These are phyloP conservation scores for Paecilomyces fulvus DNA, from an alignment of 2,329 filamentous ascomycete genomes.

Conservation along the genomic window DNA sequence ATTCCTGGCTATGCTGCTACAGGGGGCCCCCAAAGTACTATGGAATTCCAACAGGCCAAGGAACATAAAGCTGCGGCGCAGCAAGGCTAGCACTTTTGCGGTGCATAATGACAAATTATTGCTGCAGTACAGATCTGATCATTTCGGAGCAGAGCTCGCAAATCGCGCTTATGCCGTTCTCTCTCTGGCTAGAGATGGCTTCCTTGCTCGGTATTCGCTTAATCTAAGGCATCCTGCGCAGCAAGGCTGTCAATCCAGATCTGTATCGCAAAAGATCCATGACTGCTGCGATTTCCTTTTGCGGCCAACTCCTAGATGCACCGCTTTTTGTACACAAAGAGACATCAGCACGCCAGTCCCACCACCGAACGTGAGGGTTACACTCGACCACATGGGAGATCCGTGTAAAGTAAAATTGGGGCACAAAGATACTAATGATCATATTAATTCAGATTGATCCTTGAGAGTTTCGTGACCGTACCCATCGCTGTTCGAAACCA, in stretches of 20 bases:
- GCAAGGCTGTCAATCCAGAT: neutral
- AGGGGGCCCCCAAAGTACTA: neutral
- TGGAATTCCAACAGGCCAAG: neutral
- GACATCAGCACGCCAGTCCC: neutral
- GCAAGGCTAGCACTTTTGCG: neutral
- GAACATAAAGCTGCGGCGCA: neutral
- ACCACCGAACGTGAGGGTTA: neutral
- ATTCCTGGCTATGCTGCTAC: neutral
- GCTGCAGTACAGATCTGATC: neutral
- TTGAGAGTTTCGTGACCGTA: no score
- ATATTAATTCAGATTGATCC: no score
- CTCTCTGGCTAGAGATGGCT: neutral
- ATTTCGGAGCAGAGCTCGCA: neutral
- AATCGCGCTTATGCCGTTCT: neutral
- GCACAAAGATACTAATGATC: no score
- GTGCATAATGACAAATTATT: neutral
- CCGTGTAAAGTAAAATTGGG: no score
- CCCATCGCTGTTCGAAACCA: no score
- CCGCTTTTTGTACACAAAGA: neutral
- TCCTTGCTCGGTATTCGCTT: neutral
- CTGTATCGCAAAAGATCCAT: neutral
- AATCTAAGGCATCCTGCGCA: neutral
- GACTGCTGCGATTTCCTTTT: neutral
- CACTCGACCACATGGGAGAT: neutral
- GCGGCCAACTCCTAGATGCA: neutral